Evolutionary conservation across 371 early-diverging fungal genomes (phyloP), one percentile per base, ranked within the genome.

Genomic region (Haplosporangium sp.): DNA sequence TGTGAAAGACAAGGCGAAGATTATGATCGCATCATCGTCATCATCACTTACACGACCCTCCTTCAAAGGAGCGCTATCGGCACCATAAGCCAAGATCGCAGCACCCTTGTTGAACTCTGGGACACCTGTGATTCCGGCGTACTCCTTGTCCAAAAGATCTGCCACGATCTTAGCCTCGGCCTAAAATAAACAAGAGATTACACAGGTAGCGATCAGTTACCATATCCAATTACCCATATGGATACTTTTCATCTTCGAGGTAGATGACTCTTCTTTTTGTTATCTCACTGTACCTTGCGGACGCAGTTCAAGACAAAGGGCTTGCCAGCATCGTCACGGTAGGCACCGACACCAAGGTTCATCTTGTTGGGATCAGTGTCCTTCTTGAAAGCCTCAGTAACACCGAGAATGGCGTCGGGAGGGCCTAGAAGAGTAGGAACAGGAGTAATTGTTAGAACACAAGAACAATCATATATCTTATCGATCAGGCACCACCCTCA

Each of bases 331-430:
- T 98, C 97, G 80, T 96, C 95, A 81, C 98, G 93, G 87, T 98
- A 99, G 43, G 98, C 99, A 80, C 99, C 99, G 36, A 97, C 98
- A 75, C 99, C 97, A 64, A 99, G 87, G 89, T 98, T 98, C 92
- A 98, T 98, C 91, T 98, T 99, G 69, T 86, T 86, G 13, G 95
- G 83, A 82, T 95, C 91, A 53, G 83, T 84, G 80, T 98, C 98
- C 68, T 87, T 92, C 91, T 95, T 96, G 91, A 92, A 99, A 29
- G 98, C 98, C 81, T 97, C 99, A 59, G 95, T 95, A 64, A 99
- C 94, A 73, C 95, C 95, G 64, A 98, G 91, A 81, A 98, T 98
- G 37, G 98, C 93, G 84, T 98, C 98, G 55, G 98, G 97, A 59
- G 97, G 97, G 64, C 96, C 95, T 90, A 71, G 42, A 41, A 43